phyloP scores from a whole-genome alignment of 1,284 basidiomycete genomes.

The Malassezia arunalokei region DNA sequence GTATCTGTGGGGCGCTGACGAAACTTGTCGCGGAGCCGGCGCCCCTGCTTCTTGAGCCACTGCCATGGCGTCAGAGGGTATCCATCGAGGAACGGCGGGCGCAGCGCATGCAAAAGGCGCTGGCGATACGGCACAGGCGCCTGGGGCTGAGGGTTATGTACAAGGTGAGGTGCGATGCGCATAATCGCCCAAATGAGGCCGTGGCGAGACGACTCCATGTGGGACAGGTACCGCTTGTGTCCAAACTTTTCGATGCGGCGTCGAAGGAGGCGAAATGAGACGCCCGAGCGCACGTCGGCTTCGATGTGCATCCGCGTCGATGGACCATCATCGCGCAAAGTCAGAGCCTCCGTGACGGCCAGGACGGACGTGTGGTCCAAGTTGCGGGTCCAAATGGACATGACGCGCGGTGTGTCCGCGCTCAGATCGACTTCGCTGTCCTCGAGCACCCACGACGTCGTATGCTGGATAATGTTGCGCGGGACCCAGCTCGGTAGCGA shows the following conservation, averaged over 20 bases:
- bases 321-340: conserved; percentile 16
- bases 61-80: conserved; percentile 33
- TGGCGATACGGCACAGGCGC: conserved; percentile 22
- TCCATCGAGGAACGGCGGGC: conserved; percentile 42
- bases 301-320: conserved; percentile 23
- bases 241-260: conserved; percentile 44
- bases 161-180: conserved; percentile 6
- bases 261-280: conserved; percentile 30
- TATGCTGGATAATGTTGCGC: conserved; percentile 56
- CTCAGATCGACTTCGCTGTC: conserved; percentile 42
- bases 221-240: conserved; percentile 38
- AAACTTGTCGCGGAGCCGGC: background rate
- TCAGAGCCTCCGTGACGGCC: conserved; percentile 36
- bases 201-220: conserved; percentile 36
- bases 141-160: conserved; percentile 8
- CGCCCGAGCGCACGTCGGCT: conserved; percentile 32
- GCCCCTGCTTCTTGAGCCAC: conserved; percentile 28
- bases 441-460: conserved; percentile 45
- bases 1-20: background rate
- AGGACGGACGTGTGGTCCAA: conserved; percentile 41
- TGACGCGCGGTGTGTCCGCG: conserved; percentile 17
- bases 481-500: conserved; percentile 82
- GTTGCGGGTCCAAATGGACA: conserved; percentile 43
- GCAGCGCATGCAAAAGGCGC: conserved; percentile 32
- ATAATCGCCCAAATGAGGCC: conserved; percentile 28